A percentile compares a stretch with the other conserved stretches of the same genome.
phyloP scores from a whole-genome alignment of 1,139 yeast species.

The Candida dubliniensis region DNA sequence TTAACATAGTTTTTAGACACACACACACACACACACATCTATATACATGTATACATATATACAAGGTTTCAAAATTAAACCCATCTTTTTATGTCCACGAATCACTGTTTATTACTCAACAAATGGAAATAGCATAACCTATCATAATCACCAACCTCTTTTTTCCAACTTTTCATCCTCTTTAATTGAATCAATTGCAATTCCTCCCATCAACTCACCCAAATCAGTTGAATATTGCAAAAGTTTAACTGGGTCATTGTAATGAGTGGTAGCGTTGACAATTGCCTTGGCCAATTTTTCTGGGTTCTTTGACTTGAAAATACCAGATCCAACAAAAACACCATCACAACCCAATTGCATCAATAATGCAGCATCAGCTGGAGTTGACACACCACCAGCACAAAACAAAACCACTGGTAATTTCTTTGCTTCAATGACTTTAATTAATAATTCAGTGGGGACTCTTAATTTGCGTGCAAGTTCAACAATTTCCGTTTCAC shows the following conservation, averaged over 20 bases:
- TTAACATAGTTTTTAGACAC: constrained; percentile 15
- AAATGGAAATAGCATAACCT: neutral
- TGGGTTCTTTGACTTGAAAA: constrained; percentile 75
- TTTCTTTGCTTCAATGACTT: constrained; percentile 57
- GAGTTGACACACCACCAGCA: constrained; percentile 90
- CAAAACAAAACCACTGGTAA: constrained; percentile 87
- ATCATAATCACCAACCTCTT: constrained; percentile 15
- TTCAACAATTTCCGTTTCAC: constrained; percentile 44
- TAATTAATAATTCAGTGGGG: constrained; percentile 52
- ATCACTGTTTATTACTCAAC: neutral
- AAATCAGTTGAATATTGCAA: constrained; percentile 74
- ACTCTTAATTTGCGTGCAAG: constrained; percentile 64
- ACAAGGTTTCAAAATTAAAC: no score
- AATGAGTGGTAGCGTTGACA: constrained; percentile 80
- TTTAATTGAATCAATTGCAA: constrained; percentile 52
- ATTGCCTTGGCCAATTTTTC: constrained; percentile 76
- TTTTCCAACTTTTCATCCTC: constrained; percentile 43
- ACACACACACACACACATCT: neutral
- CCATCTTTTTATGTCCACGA: no score
- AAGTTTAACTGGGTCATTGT: constrained; percentile 60
- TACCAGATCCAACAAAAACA: constrained; percentile 88
- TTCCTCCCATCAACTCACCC: constrained; percentile 77
- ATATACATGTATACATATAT: neutral
- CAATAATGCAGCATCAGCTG: constrained; percentile 85
- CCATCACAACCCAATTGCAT: constrained; percentile 94